Base-by-base conservation (phyloP, 2,329 filamentous ascomycete species). In the Cytospora piceae region DNA sequence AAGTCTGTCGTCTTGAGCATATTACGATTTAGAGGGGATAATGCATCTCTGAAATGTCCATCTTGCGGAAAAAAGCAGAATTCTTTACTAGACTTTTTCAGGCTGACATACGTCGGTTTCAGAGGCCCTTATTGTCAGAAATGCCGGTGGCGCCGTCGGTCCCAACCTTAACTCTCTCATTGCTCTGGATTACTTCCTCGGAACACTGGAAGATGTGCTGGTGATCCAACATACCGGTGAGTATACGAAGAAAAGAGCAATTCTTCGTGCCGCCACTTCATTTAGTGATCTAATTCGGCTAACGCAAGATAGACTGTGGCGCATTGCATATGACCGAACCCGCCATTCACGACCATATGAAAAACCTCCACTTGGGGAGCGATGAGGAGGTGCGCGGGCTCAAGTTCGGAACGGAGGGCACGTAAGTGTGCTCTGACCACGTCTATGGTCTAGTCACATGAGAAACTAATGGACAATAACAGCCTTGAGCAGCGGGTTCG, bases 401-500 rank as follows among this genome's bases (percentile, higher is more conserved):
- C 14, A 22, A 29, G 9, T 64, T 64, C 27, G 42, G 9, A 9
- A 29, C 58, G 32, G 32, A 56, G 1, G 24, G 29, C 17, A n/a
- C 6, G 55, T 64, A 24, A 1, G 55, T 39, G 1, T 34, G 32
- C 32, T 34, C 46, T 20, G 29, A 2, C 2, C 14, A 15, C 14
- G 6, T 29, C 1, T 20, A 12, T 17, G 4, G 15, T 2, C 9
- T 22, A 9, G 4, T 20, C 9, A n/a, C n/a, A 24, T 4, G 11
- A 31, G 15, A 14, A 3, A 24, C 4, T 5, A 31, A 20, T 52
- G 14, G 42, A 15, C 2, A 9, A 34, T 6, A 2, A 12, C 4
- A 64, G 55, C 12, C 55, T 58, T 20, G 61, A 58, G 24, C 42
- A 64, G 12, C 31, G 61, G 2, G 61, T 58, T 11, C 55, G 42